Base-by-base conservation (phyloP, 805 yeast genomes). In the Saccharomycopsis guyanensis region DNA sequence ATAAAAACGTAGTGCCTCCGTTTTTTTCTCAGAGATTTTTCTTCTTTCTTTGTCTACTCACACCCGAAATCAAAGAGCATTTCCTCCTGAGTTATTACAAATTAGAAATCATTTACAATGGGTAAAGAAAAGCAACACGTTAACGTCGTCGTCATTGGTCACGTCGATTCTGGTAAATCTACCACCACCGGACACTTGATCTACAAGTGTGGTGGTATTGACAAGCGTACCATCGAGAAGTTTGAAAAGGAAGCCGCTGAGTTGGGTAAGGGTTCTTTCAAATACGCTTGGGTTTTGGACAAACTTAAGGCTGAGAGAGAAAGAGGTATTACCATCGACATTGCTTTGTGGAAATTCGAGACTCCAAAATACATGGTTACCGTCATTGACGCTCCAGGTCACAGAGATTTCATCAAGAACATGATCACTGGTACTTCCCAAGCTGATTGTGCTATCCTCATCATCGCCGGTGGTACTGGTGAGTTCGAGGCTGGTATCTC, bases 131-230 rank as follows among this genome's bases (percentile, higher is more conserved):
- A 91, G 84, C 67, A 78, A 75, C 97, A 91, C 86, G 86, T 91
- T 80, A 91, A 91, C 96, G 95, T 91, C 78, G 98, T 93, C 75
- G 97, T 93, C 71, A 91, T 91, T 75, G 98, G 97, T 76, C 97
- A 91, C 95, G 97, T 93, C 97, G 97, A 91, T 78, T 89, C 97
- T 66, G 91, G 91, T 77, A 85, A 86, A 79, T 91, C 97, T 58
- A 89, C 97, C 70, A 91, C 97, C 75, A 89, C 97, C 72, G 97
- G 97, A 76, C 97, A 89, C 83, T 85, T 89, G 76, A 88, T 89
- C 70, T 89, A 71, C 95, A 88, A 88, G 91, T 89, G 96, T 80
- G 96, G 97, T 85, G 96, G 94, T 83, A 86, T 86, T 66, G 96
- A 88, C 78, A 88, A 87, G 86, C 85, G 96, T 81, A 88, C 96